These are phyloP conservation scores for Phytopythium montanum DNA, from an alignment of 352 stramenopile species.

Conservation along the genomic window DNA sequence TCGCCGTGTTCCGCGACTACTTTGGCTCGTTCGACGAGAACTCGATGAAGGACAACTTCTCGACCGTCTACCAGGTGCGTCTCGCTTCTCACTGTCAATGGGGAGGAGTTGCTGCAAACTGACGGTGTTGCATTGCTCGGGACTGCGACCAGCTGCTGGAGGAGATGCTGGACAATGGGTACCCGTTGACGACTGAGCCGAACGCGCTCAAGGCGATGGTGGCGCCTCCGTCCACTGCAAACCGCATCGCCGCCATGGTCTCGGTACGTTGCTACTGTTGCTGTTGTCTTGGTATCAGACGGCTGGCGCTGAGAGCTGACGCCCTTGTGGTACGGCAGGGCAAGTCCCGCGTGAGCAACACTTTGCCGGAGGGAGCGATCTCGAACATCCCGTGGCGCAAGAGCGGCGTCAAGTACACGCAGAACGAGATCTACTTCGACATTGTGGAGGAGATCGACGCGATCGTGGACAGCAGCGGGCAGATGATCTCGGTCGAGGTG, in stretches of 20 bases:
- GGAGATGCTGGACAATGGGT: constrained; percentile 98
- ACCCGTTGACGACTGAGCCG: constrained; percentile 96
- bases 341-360: constrained; percentile 90
- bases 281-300: neutral
- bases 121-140: neutral
- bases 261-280: constrained; percentile 27
- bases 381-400: constrained; percentile 98
- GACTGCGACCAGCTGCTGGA: constrained; percentile 75
- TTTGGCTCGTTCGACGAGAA: constrained; percentile 96
- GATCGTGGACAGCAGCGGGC: constrained; percentile 92
- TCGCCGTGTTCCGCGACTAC: constrained; percentile 96
- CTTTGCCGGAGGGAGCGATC: constrained; percentile 88
- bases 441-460: constrained; percentile 98
- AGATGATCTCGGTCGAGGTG: constrained; percentile 94
- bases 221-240: constrained; percentile 91
- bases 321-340: constrained; percentile 31
- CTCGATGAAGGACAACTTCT: constrained; percentile 98
- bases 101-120: neutral
- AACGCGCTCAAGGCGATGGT: constrained; percentile 98
- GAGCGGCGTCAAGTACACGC: constrained; percentile 92
- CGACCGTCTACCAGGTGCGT: constrained; percentile 91
- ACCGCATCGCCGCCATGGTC: constrained; percentile 84
- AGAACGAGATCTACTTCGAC: constrained; percentile 99
- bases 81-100: neutral
- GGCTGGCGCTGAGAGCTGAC: neutral